phyloP scores from a whole-genome alignment of 768 basidiomycete species.

The Mycena filopes region DNA sequence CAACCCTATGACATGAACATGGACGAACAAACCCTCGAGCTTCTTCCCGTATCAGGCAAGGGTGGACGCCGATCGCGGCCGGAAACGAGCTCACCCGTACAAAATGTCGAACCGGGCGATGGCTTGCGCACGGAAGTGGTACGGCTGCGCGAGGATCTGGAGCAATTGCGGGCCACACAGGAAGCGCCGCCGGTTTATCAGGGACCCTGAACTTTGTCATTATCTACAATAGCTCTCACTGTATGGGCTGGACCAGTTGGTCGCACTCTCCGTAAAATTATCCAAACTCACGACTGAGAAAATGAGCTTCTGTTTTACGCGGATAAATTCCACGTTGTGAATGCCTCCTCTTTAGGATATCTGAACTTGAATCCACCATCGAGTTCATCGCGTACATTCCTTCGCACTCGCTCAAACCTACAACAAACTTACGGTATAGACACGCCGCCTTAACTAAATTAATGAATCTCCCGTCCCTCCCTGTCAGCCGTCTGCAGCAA shows the following conservation, averaged over 20 bases:
- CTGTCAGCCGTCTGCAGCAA: too few species aligned
- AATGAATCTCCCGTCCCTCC: too few species aligned
- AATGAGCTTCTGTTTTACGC: too few species aligned
- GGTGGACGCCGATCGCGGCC: background rate
- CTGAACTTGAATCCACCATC: too few species aligned
- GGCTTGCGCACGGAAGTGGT: conserved; percentile 18
- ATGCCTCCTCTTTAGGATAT: too few species aligned
- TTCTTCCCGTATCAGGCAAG: background rate
- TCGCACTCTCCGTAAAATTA: too few species aligned
- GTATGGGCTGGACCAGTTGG: background rate
- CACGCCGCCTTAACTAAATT: too few species aligned
- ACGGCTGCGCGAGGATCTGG: conserved; percentile 23
- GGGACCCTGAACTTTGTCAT: background rate
- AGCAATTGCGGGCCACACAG: conserved; percentile 18
- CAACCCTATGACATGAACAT: background rate
- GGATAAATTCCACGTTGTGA: too few species aligned
- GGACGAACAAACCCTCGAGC: background rate
- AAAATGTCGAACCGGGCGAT: background rate
- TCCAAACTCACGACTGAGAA: too few species aligned
- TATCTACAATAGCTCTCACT: background rate
- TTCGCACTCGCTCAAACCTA: too few species aligned
- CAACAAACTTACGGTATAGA: too few species aligned
- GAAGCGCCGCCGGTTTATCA: conserved; percentile 27
- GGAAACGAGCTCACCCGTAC: background rate
- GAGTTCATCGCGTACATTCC: too few species aligned